Evolutionary conservation across 2,329 filamentous ascomycete genomes (phyloP).

Genomic region (Fusarium nematophilum): DNA sequence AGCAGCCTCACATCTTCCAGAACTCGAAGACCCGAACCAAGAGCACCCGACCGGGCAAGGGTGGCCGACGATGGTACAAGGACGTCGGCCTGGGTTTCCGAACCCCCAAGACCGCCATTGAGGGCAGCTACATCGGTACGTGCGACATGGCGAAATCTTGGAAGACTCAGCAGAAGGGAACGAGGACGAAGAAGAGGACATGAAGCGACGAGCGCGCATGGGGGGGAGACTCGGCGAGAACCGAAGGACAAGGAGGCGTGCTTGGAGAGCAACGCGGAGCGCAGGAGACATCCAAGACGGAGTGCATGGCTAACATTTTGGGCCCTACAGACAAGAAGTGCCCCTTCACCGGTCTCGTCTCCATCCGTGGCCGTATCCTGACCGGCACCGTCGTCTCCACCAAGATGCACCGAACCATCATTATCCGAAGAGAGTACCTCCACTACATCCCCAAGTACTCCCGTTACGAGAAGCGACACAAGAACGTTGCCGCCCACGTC

Average conservation of each 20-base stretch:
- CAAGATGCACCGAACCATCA: constrained; percentile 99
- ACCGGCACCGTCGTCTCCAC: constrained; percentile 99
- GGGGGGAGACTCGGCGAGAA: neutral
- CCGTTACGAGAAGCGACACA: constrained; percentile 99
- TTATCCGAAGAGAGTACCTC: constrained; percentile 99
- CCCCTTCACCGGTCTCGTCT: constrained; percentile 99
- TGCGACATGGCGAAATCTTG: constrained; percentile 48
- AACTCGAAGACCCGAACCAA: constrained; percentile 94
- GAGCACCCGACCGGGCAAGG: constrained; percentile 88
- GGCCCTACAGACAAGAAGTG: constrained; percentile 94
- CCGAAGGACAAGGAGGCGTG: neutral
- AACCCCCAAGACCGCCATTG: constrained; percentile 98
- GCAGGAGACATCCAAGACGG: neutral
- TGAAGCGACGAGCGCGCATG: neutral
- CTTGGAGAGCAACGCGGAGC: neutral
- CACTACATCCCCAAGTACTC: constrained; percentile 99
- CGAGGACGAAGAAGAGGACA: constrained; percentile 9
- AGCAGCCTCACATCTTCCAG: constrained; percentile 99
- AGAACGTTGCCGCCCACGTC: constrained; percentile 99
- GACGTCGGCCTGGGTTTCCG: constrained; percentile 99
- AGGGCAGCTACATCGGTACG: constrained; percentile 99
- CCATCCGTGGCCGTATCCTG: constrained; percentile 99
- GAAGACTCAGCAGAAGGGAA: neutral
- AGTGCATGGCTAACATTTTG: constrained; percentile 41
- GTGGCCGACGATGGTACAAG: constrained; percentile 96